These are phyloP conservation scores for Madurella mycetomatis DNA, from an alignment of 2,329 filamentous ascomycete species.

Conservation along the genomic window DNA sequence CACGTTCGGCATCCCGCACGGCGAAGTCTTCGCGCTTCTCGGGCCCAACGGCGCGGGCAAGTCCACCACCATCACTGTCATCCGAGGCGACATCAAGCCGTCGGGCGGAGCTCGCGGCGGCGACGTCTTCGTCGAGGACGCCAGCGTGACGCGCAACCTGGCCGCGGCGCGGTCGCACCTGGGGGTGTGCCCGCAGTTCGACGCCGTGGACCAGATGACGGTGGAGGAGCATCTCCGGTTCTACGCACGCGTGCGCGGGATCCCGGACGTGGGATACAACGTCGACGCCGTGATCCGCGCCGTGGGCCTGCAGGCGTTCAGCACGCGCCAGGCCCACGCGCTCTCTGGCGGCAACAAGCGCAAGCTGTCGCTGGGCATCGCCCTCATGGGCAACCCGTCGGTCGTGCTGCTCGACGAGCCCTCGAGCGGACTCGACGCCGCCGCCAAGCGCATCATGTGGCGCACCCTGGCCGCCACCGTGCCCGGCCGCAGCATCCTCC, in stretches of 20 bases:
- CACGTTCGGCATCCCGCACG: slow-evolving; percentile 72
- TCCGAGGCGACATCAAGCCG: slow-evolving; percentile 82
- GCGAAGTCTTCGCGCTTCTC: slow-evolving; percentile 83
- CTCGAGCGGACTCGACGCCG: slow-evolving; percentile 82
- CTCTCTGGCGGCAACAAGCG: slow-evolving; percentile 89
- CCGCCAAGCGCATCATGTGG: slow-evolving; percentile 92
- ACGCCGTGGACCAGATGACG: slow-evolving; percentile 88
- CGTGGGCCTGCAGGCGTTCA: slow-evolving; percentile 70
- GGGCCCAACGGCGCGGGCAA: slow-evolving; percentile 92
- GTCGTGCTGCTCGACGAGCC: slow-evolving; percentile 89
- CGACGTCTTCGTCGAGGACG: slow-evolving; percentile 74
- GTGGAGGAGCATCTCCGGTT: slow-evolving; percentile 81
- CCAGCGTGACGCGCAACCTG: slow-evolving; percentile 68
- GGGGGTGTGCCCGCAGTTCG: slow-evolving; percentile 87
- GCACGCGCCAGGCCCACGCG: slow-evolving; percentile 68
- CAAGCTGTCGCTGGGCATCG: slow-evolving; percentile 86
- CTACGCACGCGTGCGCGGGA: slow-evolving; percentile 79
- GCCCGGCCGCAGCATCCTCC: slow-evolving; percentile 72
- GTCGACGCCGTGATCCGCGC: slow-evolving; percentile 73
- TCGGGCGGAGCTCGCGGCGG: slow-evolving; percentile 55
- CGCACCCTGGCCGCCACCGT: slow-evolving; percentile 70
- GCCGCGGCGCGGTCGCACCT: slow-evolving; percentile 70
- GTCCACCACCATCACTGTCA: slow-evolving; percentile 81
- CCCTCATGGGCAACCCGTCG: slow-evolving; percentile 85
- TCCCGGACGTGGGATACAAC: slow-evolving; percentile 70